phyloP scores from a whole-genome alignment of 257 asterid species.

The Gentiana macrophylla region DNA sequence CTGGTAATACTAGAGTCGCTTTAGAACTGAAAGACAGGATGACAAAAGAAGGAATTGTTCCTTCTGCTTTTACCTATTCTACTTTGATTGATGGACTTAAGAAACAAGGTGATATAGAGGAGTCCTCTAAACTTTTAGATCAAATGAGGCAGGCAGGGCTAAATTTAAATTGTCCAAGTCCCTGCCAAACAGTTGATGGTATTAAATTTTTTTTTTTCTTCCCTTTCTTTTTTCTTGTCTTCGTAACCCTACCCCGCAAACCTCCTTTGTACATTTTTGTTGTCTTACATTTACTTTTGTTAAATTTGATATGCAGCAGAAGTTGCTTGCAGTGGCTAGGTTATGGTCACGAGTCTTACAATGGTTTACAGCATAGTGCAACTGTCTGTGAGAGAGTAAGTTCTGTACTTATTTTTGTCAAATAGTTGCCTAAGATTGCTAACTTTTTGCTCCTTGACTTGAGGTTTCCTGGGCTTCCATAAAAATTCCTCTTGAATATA shows the following conservation, averaged over 20 bases:
- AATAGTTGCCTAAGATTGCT: too few species aligned
- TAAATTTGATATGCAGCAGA: conserved; percentile 22
- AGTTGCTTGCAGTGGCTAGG: conserved; percentile 16
- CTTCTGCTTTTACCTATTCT: conserved; percentile 40
- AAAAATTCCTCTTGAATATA: too few species aligned
- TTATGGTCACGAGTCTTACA: conserved; percentile 10
- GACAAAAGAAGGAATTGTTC: conserved; percentile 50
- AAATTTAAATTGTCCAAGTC: conserved; percentile 3
- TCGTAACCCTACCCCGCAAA: too few species aligned
- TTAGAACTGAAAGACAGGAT: conserved; percentile 51
- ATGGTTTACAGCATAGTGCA: not conserved
- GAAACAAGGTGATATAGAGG: conserved; percentile 33
- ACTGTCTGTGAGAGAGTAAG: too few species aligned
- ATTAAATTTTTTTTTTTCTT: too few species aligned
- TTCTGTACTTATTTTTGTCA: too few species aligned
- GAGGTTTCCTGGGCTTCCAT: too few species aligned
- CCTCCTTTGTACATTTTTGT: too few species aligned
- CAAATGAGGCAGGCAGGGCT: conserved; percentile 32
- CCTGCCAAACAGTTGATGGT: conserved; percentile 8
- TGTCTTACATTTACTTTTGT: not conserved
- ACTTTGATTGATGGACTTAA: conserved; percentile 33
- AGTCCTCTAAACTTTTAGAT: conserved; percentile 32
- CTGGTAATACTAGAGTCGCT: conserved; percentile 46
- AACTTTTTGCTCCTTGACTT: too few species aligned
- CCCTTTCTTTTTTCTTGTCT: too few species aligned